Conservation (phyloP, 1,284 basidiomycete genomes). For the Peniophora sp. region DNA sequence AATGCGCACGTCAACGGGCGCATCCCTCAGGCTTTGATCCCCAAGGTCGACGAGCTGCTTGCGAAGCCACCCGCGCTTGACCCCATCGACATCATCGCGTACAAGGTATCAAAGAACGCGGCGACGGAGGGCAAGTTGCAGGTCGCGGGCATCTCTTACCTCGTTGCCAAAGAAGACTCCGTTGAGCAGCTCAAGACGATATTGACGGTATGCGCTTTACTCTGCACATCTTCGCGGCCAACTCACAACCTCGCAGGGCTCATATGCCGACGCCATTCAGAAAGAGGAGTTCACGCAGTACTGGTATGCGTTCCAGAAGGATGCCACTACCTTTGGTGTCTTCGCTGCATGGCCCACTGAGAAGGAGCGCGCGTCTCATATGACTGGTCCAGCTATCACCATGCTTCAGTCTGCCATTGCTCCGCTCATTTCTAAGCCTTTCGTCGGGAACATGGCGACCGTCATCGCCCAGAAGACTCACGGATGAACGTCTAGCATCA, state of each 20-base stretch:
- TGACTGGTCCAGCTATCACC: background rate
- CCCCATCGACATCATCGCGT: constrained; percentile 1
- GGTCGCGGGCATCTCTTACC: background rate
- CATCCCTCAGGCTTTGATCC: background rate
- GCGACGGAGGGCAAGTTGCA: background rate
- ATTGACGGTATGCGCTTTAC: background rate
- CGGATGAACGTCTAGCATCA: background rate
- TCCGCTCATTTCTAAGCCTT: background rate
- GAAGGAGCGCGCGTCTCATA: background rate
- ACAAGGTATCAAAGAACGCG: background rate
- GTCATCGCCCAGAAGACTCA: background rate
- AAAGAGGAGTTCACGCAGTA: background rate
- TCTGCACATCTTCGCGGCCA: background rate
- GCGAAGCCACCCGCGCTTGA: background rate
- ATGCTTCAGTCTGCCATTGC: background rate
- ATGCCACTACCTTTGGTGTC: background rate
- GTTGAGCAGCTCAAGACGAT: background rate
- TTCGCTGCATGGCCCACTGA: background rate
- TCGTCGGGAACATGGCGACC: background rate
- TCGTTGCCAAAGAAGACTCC: background rate
- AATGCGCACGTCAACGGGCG: constrained; percentile 1
- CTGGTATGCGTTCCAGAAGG: constrained; percentile 5
- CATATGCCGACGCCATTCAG: background rate
- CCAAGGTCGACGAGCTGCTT: constrained; percentile 1
- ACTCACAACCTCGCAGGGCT: background rate